Evolutionary conservation across 2,329 filamentous ascomycete genomes (phyloP).

Genomic region (Sporothrix humicola): DNA sequence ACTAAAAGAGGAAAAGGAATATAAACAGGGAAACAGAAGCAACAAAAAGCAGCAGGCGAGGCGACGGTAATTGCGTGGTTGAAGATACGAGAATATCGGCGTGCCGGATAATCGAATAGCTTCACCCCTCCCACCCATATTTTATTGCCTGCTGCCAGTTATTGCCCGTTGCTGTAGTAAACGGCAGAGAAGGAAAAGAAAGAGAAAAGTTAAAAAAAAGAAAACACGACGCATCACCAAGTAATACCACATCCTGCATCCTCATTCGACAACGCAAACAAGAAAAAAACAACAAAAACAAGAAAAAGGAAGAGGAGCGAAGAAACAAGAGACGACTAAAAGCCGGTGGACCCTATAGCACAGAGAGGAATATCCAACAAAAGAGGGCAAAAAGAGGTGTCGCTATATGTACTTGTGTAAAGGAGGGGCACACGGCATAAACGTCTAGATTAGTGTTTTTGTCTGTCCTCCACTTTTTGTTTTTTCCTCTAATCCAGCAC

Average conservation of each 20-base stretch:
- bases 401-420: neutral
- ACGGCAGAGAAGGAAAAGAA: neutral
- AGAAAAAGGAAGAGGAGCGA: neutral
- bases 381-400: neutral
- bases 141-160: neutral
- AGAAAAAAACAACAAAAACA: neutral
- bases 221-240: constrained; percentile 19
- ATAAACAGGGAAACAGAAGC: constrained; percentile 6
- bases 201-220: neutral
- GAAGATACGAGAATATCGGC: neutral
- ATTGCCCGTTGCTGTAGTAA: neutral
- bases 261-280: neutral
- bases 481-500: constrained; percentile 62
- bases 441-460: constrained; percentile 33
- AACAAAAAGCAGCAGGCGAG: neutral
- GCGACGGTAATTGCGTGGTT: neutral
- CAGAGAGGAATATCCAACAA: constrained; percentile 8
- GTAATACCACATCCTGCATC: neutral
- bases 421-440: constrained; percentile 23
- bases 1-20: neutral
- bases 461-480: neutral
- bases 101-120: no score
- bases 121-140: neutral
- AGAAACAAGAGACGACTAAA: no score
- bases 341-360: constrained; percentile 11